A percentile compares a stretch with the other conserved stretches of the same genome.
Evolutionary conservation across 805 yeast genomes (phyloP).

Genomic region (Cyberlindnera sargentensis): DNA sequence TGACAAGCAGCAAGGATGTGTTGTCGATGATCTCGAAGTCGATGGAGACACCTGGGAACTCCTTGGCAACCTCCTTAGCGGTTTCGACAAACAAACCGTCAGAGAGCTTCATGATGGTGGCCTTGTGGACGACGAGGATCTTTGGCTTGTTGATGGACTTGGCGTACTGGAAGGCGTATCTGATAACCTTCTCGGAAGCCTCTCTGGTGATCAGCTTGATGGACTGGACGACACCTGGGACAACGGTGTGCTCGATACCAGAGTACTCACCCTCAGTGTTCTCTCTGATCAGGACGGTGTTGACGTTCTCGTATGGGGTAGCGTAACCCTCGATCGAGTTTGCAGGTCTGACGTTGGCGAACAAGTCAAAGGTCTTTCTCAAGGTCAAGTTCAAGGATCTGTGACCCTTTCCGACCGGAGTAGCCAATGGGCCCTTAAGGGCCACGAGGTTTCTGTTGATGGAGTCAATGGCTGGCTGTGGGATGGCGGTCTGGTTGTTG

Average conservation of each 20-base stretch:
- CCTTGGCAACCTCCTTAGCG: slow-evolving; percentile 83
- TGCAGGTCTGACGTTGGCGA: slow-evolving; percentile 97
- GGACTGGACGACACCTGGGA: slow-evolving; percentile 97
- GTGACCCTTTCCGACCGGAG: slow-evolving; percentile 99
- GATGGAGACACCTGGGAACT: slow-evolving; percentile 84
- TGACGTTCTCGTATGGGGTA: slow-evolving; percentile 76
- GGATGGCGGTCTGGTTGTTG: slow-evolving; percentile 90
- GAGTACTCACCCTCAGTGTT: slow-evolving; percentile 99
- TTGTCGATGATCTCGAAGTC: slow-evolving; percentile 89
- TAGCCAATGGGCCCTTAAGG: slow-evolving; percentile 95
- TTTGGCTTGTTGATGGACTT: slow-evolving; percentile 79
- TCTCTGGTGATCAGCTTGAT: slow-evolving; percentile 94
- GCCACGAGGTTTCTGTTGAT: slow-evolving; percentile 93
- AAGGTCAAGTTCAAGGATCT: slow-evolving; percentile 94
- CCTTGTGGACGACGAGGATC: slow-evolving; percentile 94
- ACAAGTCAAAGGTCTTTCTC: slow-evolving; percentile 93
- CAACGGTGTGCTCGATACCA: slow-evolving; percentile 96
- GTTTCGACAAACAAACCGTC: slow-evolving; percentile 94
- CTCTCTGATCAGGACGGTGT: slow-evolving; percentile 95
- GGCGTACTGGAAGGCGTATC: slow-evolving; percentile 97
- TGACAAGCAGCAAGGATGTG: slow-evolving; percentile 85
- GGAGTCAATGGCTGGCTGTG: slow-evolving; percentile 85
- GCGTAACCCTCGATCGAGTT: slow-evolving; percentile 88
- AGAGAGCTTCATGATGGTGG: slow-evolving; percentile 95
- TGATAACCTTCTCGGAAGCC: slow-evolving; percentile 93